phyloP scores from a whole-genome alignment of 768 basidiomycete genomes.

The Kwoniella botswanensis region DNA sequence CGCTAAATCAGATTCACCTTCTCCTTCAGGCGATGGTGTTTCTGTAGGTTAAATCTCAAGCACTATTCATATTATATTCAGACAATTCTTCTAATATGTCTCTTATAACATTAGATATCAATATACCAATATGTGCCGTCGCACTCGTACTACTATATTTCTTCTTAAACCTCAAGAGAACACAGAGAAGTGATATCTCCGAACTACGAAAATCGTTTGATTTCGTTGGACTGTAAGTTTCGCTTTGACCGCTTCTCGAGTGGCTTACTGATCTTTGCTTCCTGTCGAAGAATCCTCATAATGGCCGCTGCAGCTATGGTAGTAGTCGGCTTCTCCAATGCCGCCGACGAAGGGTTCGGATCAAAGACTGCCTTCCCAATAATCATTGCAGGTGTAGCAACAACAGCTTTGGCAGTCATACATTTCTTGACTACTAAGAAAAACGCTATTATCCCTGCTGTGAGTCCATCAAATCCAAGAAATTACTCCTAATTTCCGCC shows the following conservation, averaged over 20 bases:
- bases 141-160: constrained; percentile 55
- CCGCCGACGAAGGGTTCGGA: constrained; percentile 54
- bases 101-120: constrained; percentile 41
- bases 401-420: constrained; percentile 14
- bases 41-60: constrained; percentile 31
- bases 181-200: constrained; percentile 32
- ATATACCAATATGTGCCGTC: constrained; percentile 55
- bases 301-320: constrained; percentile 53
- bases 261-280: not conserved
- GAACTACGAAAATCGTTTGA: constrained; percentile 57
- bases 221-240: constrained; percentile 57
- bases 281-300: constrained; percentile 44
- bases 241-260: not conserved
- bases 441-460: constrained; percentile 57
- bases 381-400: constrained; percentile 49
- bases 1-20: no score
- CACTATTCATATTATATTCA: no score
- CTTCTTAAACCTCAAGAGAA: constrained; percentile 58
- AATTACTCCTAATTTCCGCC: not conserved
- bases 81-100: no score
- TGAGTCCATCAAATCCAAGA: constrained; percentile 10
- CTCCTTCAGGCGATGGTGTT: constrained; percentile 48
- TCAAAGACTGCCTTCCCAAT: constrained; percentile 53
- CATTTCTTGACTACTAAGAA: constrained; percentile 57
- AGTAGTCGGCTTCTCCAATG: constrained; percentile 58